Percentiles rank a stretch among this genome's conserved stretches.
Evolutionary conservation across 345 rosid genomes (phyloP).

Genomic region (Salix viminalis): DNA sequence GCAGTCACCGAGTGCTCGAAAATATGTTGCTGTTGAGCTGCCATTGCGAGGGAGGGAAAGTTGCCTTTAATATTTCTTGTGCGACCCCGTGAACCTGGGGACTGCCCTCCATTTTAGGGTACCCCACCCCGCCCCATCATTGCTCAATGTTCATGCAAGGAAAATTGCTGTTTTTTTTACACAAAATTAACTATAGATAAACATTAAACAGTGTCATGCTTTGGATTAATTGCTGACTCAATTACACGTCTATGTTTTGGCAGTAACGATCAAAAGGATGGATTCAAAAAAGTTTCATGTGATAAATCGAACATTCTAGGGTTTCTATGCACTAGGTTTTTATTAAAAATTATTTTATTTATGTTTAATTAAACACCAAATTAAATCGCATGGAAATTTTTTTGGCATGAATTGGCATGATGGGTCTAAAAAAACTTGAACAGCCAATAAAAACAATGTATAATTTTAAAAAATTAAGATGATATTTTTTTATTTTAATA

Average conservation of each 20-base stretch:
- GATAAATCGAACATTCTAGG: not conserved
- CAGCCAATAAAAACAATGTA: too few species aligned
- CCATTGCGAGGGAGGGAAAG: not conserved
- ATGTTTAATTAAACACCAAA: too few species aligned
- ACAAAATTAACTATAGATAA: not conserved
- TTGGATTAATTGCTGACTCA: not conserved
- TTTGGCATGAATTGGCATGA: too few species aligned
- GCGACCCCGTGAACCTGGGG: slow-evolving; percentile 24
- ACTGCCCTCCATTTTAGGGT: slow-evolving; percentile 5
- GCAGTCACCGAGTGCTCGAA: too few species aligned
- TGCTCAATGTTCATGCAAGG: not conserved
- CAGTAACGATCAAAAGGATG: not conserved
- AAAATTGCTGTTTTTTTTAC: not conserved
- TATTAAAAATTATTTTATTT: too few species aligned
- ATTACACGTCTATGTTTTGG: not conserved
- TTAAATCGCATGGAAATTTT: too few species aligned
- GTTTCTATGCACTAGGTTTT: too few species aligned
- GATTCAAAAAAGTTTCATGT: not conserved
- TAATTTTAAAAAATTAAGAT: too few species aligned
- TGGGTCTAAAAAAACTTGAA: too few species aligned
- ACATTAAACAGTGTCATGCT: not conserved
- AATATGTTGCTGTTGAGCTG: slow-evolving; percentile 3
- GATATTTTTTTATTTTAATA: too few species aligned
- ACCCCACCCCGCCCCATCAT: not conserved
- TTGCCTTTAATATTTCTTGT: slow-evolving; percentile 20